Conservation (phyloP, 441 rosid genomes). For the Croton setiger region DNA sequence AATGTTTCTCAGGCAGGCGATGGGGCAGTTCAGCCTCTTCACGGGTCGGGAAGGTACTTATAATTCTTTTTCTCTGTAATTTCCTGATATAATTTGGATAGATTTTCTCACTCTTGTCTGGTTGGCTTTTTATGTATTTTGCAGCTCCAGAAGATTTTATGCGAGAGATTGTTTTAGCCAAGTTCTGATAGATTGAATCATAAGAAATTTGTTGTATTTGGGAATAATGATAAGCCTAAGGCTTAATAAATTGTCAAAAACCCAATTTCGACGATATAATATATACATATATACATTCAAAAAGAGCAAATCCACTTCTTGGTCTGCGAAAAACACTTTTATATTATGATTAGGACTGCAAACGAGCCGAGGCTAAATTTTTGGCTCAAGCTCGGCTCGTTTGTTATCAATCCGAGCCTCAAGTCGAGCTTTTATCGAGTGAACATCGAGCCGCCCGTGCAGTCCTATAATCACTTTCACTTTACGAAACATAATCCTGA, state of each 20-base stretch:
- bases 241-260: neutral
- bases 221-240: neutral
- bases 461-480: no score
- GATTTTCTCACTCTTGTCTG: neutral
- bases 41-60: conserved; percentile 38
- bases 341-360: no score
- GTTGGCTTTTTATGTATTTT: neutral
- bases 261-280: neutral
- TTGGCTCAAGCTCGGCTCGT: no score
- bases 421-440: no score
- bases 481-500: no score
- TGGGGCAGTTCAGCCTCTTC: conserved; percentile 47
- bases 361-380: no score
- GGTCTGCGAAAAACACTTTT: no score
- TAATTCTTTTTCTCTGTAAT: neutral
- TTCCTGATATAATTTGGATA: neutral
- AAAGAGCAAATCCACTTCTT: no score
- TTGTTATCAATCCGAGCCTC: no score
- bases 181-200: conserved; percentile 31
- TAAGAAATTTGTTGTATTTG: neutral
- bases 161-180: conserved; percentile 38
- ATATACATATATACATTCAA: no score
- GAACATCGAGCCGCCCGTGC: no score
- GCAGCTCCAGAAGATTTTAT: conserved; percentile 49
- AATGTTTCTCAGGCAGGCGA: conserved; percentile 61